Evolutionary conservation across 163 green algal genomes (phyloP).

Genomic region (Volvox carteri): DNA sequence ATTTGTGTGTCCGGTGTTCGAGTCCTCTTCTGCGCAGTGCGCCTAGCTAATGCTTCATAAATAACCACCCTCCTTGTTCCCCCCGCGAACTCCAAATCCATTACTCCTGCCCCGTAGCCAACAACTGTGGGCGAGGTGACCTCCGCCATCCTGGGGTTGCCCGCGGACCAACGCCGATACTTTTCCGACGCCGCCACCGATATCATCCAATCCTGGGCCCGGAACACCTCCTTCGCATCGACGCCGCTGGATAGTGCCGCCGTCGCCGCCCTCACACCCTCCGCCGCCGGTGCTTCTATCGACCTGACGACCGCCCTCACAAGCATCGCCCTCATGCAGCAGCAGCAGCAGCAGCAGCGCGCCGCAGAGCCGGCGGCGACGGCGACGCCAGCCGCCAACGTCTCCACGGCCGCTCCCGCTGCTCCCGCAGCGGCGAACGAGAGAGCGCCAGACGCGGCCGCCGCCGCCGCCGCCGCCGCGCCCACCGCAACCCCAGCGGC

Average conservation of each 20-base stretch:
- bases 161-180: constrained; percentile 27
- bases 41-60: too few relatives aligned
- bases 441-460: not conserved
- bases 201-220: constrained; percentile 24
- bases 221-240: constrained; percentile 26
- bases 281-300: not conserved
- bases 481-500: not conserved
- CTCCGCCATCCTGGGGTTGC: constrained; percentile 39
- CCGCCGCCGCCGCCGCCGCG: not conserved
- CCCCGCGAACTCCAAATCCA: too few relatives aligned
- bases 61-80: too few relatives aligned
- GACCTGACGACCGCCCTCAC: constrained; percentile 49
- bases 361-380: not conserved
- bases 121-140: constrained; percentile 27
- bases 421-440: not conserved
- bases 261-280: not conserved
- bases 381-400: not conserved
- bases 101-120: constrained; percentile 4
- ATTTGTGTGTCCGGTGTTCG: too few relatives aligned
- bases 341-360: constrained; percentile 17
- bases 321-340: constrained; percentile 50
- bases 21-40: too few relatives aligned
- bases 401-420: not conserved
- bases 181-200: not conserved
- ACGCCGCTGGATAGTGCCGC: constrained; percentile 27